phyloP scores from a whole-genome alignment of 257 asterid species.

The Euphrasia confusa region DNA sequence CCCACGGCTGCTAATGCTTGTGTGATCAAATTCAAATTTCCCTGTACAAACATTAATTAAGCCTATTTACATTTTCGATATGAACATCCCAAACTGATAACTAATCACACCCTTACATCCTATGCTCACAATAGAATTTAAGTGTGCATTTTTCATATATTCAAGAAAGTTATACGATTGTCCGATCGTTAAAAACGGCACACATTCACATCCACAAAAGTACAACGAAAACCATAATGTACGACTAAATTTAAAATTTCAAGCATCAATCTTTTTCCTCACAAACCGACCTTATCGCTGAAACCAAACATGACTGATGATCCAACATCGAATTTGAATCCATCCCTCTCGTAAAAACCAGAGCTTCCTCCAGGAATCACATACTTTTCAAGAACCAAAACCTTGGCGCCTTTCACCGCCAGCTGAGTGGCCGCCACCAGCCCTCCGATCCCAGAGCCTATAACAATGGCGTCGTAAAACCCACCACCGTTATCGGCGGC shows the following conservation, averaged over 20 bases:
- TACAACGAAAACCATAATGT: not conserved
- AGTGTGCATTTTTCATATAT: too few relatives aligned
- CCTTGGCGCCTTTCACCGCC: conserved; percentile 91
- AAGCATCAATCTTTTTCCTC: too few relatives aligned
- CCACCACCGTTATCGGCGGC: conserved; percentile 28
- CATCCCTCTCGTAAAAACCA: conserved; percentile 80
- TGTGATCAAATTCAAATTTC: conserved; percentile 91
- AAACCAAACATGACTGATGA: conserved; percentile 99
- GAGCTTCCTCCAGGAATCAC: conserved; percentile 99
- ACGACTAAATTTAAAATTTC: too few relatives aligned
- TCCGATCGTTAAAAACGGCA: too few relatives aligned
- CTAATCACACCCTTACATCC: too few relatives aligned
- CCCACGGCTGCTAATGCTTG: conserved; percentile 96
- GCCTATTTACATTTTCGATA: too few relatives aligned
- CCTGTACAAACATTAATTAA: conserved; percentile 38
- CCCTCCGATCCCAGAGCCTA: conserved; percentile 97
- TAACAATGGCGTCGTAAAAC: conserved; percentile 71
- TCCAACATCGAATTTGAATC: conserved; percentile 92
- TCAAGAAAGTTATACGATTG: too few relatives aligned
- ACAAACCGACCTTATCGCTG: conserved; percentile 78
- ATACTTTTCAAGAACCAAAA: conserved; percentile 87
- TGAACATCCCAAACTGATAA: not conserved
- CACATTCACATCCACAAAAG: not conserved
- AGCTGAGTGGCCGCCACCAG: conserved; percentile 92
- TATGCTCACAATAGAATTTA: too few relatives aligned